These are phyloP conservation scores for Helianthus tuberosus DNA, from an alignment of 129 eudicot genomes.

Conservation along the genomic window DNA sequence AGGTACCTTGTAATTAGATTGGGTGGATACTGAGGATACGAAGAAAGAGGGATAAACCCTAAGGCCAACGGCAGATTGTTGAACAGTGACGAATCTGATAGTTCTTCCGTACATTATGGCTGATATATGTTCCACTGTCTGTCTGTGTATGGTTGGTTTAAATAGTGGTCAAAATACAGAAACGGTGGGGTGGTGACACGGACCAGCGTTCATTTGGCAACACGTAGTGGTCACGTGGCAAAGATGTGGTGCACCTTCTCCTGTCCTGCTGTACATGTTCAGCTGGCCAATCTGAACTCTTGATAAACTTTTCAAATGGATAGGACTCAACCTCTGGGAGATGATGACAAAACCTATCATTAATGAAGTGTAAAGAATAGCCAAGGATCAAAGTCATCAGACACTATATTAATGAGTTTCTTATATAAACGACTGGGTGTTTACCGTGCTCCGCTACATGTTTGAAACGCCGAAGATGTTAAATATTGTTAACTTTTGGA, in stretches of 20 bases:
- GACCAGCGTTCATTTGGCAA: neutral
- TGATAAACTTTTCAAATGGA: too few relatives aligned
- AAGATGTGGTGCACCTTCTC: neutral
- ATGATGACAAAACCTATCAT: too few relatives aligned
- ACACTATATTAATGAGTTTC: too few relatives aligned
- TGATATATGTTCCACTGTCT: neutral
- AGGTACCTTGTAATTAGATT: neutral
- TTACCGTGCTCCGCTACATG: too few relatives aligned
- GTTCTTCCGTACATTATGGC: conserved; percentile 20
- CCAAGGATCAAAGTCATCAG: too few relatives aligned
- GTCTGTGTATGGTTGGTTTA: neutral
- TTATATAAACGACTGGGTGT: too few relatives aligned
- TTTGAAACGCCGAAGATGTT: too few relatives aligned
- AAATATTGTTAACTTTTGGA: too few relatives aligned
- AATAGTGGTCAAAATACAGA: neutral
- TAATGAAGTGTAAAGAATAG: too few relatives aligned
- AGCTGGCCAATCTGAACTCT: too few relatives aligned
- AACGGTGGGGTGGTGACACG: neutral
- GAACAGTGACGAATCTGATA: conserved; percentile 14
- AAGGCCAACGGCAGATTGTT: neutral
- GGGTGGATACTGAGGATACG: neutral
- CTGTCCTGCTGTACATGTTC: too few relatives aligned
- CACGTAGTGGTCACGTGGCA: conserved; percentile 2
- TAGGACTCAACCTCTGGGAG: too few relatives aligned
- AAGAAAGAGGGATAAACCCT: conserved; percentile 3